Base-by-base conservation (phyloP, 768 basidiomycete species). In the Epithele typhae region DNA sequence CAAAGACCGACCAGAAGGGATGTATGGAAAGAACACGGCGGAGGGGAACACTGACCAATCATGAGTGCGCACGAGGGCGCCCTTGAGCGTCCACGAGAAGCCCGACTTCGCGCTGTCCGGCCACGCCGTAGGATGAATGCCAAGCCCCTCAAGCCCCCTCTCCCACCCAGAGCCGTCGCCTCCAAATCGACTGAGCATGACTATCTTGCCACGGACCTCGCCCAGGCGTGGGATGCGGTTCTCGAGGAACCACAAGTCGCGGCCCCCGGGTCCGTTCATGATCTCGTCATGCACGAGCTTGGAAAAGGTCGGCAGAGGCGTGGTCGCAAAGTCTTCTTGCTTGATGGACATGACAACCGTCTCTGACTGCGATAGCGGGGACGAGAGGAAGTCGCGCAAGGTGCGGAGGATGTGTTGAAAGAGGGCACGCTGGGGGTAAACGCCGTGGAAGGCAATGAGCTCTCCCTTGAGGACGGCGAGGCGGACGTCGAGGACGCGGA, bases 121-220 rank as follows among this genome's bases (percentile, higher is more conserved):
- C 93, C 93, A 97, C 1, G 66, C 70, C 1, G 77, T 78, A 5
- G 93, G 92, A 56, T 92, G 88, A n/a, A 97, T 87, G 1, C 93
- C 93, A 51, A 92, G 68, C 2, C 82, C 87, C 41, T 85, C 78
- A 8, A 76, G 54, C 3, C 78, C 82, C 18, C 73, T 71, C 53
- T 83, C 76, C 91, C 90, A 92, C 0, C 75, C 83, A 8, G 67
- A 66, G 3, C 81, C 78, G 52, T 82, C 72, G 1, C 75, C 79
- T 0, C 88, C 87, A 58, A 96, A 96, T 17, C 93, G 79, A 53
- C 87, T 91, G 59, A 95, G 80, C 71, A 97, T 64, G 25, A 96
- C 75, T 8, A 82, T 82, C 65, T 84, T 90, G 5, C 93, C 92
- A 56, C 93, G 70, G 8, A 87, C 92, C 63, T 94, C 86, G 1